A percentile compares a stretch with the other conserved stretches of the same genome.
phyloP scores from a whole-genome alignment of 352 stramenopile species.

The Globisporangium radiosum region DNA sequence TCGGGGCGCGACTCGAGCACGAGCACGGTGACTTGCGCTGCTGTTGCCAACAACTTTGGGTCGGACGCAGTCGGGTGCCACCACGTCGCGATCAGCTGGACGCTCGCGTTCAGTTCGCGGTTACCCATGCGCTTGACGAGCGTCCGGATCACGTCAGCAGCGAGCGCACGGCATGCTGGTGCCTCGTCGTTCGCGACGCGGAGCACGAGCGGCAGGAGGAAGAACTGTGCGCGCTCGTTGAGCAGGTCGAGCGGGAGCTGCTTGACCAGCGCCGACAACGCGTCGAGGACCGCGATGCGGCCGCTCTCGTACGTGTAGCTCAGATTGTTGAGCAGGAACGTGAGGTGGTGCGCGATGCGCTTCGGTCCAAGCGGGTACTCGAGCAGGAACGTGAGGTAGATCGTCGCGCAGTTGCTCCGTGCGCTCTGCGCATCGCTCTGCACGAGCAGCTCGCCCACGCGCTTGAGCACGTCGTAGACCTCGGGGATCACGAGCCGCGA shows the following conservation, averaged over 20 bases:
- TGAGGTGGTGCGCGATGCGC: slow-evolving; percentile 91
- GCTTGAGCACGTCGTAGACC: slow-evolving; percentile 96
- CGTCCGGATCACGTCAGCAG: slow-evolving; percentile 71
- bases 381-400: slow-evolving; percentile 90
- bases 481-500: slow-evolving; percentile 90
- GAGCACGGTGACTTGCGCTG: slow-evolving; percentile 69
- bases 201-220: slow-evolving; percentile 94
- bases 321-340: slow-evolving; percentile 94
- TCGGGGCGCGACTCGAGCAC: slow-evolving; percentile 69
- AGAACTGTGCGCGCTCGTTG: slow-evolving; percentile 89
- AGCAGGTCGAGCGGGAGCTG: slow-evolving; percentile 90
- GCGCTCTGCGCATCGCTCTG: slow-evolving; percentile 88
- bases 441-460: slow-evolving; percentile 91
- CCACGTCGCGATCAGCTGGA: slow-evolving; percentile 87
- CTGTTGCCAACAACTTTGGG: slow-evolving; percentile 58
- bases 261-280: slow-evolving; percentile 84
- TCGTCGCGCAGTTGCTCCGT: slow-evolving; percentile 67
- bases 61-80: slow-evolving; percentile 43
- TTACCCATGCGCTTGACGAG: slow-evolving; percentile 88
- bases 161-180: slow-evolving; percentile 78
- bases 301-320: slow-evolving; percentile 95
- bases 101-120: slow-evolving; percentile 85
- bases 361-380: slow-evolving; percentile 94
- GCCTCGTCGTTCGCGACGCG: slow-evolving; percentile 95
- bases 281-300: slow-evolving; percentile 86